Evolutionary conservation across 345 rosid genomes (phyloP), one percentile per base, ranked within the genome.

Genomic region (Eucalyptus dawsonii): DNA sequence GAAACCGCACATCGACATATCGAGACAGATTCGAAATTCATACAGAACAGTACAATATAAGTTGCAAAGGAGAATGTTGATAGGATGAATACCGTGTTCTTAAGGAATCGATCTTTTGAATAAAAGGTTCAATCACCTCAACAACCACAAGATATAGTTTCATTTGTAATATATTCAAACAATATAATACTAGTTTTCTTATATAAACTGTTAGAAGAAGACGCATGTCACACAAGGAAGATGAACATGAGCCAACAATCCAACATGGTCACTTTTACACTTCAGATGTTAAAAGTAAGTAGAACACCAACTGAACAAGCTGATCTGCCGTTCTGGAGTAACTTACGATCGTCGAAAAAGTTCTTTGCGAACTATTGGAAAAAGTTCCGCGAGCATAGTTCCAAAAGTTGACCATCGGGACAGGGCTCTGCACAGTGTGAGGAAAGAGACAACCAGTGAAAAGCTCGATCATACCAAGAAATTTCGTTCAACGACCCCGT

Each of bases 21-120:
- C 1, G 4, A 21, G 42, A 37, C 14, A 21, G 0, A 37, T 76
- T 40, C 0, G 8, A 7, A 37, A 37, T 76, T 11, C 15, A 37
- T 76, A 21, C 4, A 76, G 2, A 76, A 10, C 1, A 76, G 9
- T 76, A 37, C 6, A 13, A 76, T 37, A 37, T 69, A 69, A 21
- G 83, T 76, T 76, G 47, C 3, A 11, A 76, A 40, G 83, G 47
- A 11, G 85, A 76, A 76, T 24, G 47, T 76, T 9, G 8, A 37
- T 11, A 44, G 24, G 47, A 11, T 6, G 85, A 76, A 76, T 40
- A 76, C 16, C 1, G 2, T 21, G 47, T 76, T 34, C 25, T 34
- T 17, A 9, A 72, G 12, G 22, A 34, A 72, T 72, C 7, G 2
- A 72, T 72, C 81, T 72, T 24, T 40, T 15, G 15, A 76, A 76